A percentile compares a stretch with the other conserved stretches of the same genome.
Conservation (phyloP, 257 asterid genomes). For the Solanum chiquidenum region DNA sequence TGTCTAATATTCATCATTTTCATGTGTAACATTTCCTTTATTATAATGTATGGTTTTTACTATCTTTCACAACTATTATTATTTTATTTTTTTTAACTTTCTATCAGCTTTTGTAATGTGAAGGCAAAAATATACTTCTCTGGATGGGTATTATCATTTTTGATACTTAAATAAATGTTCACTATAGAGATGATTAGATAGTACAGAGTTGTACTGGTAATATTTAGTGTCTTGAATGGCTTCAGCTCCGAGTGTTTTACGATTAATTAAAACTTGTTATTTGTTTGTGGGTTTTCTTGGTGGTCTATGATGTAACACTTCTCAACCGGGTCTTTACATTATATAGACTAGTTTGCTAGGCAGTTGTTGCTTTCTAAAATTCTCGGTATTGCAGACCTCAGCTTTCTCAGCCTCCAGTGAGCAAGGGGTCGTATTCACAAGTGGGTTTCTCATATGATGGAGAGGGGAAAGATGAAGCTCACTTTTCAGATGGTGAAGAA, state of each 20-base stretch:
- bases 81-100: background rate
- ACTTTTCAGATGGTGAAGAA: slow-evolving; percentile 66
- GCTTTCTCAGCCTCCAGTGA: slow-evolving; percentile 49
- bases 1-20: background rate
- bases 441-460: slow-evolving; percentile 96
- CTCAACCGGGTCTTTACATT: background rate
- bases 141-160: background rate
- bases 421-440: slow-evolving; percentile 90
- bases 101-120: background rate
- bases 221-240: background rate
- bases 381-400: slow-evolving; percentile 33
- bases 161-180: background rate
- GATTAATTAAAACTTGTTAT: background rate
- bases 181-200: background rate
- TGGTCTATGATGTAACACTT: background rate
- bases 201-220: background rate
- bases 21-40: background rate
- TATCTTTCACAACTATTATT: background rate
- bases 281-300: background rate
- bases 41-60: background rate
- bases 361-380: background rate
- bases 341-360: background rate
- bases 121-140: background rate
- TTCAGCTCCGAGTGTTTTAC: background rate
- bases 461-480: slow-evolving; percentile 54